Base-by-base conservation (phyloP, 202 grass and related monocot species). In the Digitaria exilis region DNA sequence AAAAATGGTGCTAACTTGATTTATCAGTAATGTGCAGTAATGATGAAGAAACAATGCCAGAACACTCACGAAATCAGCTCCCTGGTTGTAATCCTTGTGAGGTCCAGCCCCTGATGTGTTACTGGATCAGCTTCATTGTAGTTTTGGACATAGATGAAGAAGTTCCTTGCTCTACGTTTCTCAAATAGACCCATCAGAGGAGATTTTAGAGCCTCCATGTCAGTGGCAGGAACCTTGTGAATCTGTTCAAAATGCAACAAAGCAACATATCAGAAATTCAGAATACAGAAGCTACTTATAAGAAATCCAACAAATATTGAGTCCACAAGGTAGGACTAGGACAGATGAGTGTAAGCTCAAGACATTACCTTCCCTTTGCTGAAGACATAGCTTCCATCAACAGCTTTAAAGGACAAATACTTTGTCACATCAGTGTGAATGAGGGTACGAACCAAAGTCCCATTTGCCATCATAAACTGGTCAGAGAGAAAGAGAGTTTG, bases 381-480 rank as follows among this genome's bases (percentile, higher is more conserved):
- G 79, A 91, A 93, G 29, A 96, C 88, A 87, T 67, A 93, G 90
- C 94, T 91, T 70, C 94, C 90, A 79, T 95, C 94, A 48, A 89
- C 88, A 57, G 88, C 94, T 80, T 96, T 96, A 69, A 92, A 96
- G 69, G 90, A 89, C 70, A 97, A 80, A 79, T 92, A 96, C 61
- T 97, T 97, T 46, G 94, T 88, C 45, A 97, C 94, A 81, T 93
- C 84, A 69, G 94, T 97, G 73, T 93, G 94, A 65, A 91, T 97
- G 52, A 97, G 91, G 13, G 87, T 89, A 11, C 91, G 88, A 34
- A 97, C 87, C 82, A 97, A 91, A 37, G 82, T 91, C 34, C 89
- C 94, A 42, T 94, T 97, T 13, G 89, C 94, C 91, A 93, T 96
- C 90, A 96, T 96, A 82, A 96, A 96, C 94, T 96, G 81, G 48